phyloP scores from a whole-genome alignment of 345 rosid genomes.

The Isatis tinctoria region DNA sequence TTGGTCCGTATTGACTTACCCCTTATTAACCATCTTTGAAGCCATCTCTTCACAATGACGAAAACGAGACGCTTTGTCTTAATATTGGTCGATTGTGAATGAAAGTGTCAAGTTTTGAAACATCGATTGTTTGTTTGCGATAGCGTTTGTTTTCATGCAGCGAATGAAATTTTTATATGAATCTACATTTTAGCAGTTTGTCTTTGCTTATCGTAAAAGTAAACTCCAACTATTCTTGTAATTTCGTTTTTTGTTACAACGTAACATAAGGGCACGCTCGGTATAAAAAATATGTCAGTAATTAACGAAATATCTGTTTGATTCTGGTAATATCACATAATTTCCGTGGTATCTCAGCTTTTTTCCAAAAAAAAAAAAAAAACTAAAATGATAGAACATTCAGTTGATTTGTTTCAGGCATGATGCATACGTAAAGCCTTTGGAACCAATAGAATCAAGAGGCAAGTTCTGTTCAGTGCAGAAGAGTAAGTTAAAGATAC shows the following conservation, averaged over 20 bases:
- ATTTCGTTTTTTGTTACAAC: too few relatives aligned
- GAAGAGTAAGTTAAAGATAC: constrained; percentile 55
- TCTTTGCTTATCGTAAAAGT: too few relatives aligned
- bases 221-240: too few relatives aligned
- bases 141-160: too few relatives aligned
- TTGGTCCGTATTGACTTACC: background rate
- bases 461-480: constrained; percentile 41
- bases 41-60: background rate
- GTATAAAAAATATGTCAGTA: too few relatives aligned
- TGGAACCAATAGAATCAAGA: background rate
- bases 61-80: background rate
- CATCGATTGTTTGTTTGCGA: too few relatives aligned
- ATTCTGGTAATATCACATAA: too few relatives aligned
- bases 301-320: too few relatives aligned
- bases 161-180: too few relatives aligned
- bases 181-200: background rate
- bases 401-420: background rate
- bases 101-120: background rate
- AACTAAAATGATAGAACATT: background rate
- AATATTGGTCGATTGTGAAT: background rate
- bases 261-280: too few relatives aligned
- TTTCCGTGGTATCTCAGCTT: too few relatives aligned
- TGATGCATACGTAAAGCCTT: constrained; percentile 16
- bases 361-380: too few relatives aligned
- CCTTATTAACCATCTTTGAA: background rate